phyloP scores from a whole-genome alignment of 108 stramenopile species.

The Schizochytrium sp. region DNA sequence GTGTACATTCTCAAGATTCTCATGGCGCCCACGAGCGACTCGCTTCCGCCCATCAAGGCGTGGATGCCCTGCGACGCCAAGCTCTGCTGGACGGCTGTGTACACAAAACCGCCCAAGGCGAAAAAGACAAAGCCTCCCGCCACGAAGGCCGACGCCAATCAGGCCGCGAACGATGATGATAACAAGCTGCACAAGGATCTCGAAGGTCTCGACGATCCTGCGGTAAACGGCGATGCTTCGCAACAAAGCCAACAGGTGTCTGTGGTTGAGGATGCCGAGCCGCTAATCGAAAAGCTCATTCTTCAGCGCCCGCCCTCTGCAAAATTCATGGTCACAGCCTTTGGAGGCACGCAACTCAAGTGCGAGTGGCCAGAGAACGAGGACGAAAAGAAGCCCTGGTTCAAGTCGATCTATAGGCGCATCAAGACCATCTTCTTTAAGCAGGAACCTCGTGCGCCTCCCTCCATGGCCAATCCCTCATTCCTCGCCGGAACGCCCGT shows the following conservation, averaged over 20 bases:
- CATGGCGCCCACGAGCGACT: constrained; percentile 49
- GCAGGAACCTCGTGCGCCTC: constrained; percentile 42
- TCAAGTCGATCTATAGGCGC: neutral
- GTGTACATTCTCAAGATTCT: constrained; percentile 87
- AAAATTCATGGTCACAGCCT: neutral
- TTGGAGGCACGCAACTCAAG: neutral
- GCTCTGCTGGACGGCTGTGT: constrained; percentile 30
- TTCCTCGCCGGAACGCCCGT: constrained; percentile 40
- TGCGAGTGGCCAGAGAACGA: constrained; percentile 9
- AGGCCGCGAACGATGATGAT: neutral
- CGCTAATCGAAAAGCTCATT: neutral
- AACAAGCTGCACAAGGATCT: neutral
- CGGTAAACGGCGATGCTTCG: neutral
- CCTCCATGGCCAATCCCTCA: constrained; percentile 47
- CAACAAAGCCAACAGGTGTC: neutral
- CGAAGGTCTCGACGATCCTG: neutral
- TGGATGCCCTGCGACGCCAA: constrained; percentile 39
- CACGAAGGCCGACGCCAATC: neutral
- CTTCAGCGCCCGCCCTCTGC: neutral
- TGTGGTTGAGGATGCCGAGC: neutral
- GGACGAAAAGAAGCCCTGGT: neutral
- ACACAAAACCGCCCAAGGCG: neutral
- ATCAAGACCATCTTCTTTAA: constrained; percentile 17
- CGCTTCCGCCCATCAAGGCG: constrained; percentile 33
- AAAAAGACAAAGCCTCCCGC: neutral